Evolutionary conservation across 208 protist genomes (phyloP).

Genomic region (Kentomonas sorsogonicus): DNA sequence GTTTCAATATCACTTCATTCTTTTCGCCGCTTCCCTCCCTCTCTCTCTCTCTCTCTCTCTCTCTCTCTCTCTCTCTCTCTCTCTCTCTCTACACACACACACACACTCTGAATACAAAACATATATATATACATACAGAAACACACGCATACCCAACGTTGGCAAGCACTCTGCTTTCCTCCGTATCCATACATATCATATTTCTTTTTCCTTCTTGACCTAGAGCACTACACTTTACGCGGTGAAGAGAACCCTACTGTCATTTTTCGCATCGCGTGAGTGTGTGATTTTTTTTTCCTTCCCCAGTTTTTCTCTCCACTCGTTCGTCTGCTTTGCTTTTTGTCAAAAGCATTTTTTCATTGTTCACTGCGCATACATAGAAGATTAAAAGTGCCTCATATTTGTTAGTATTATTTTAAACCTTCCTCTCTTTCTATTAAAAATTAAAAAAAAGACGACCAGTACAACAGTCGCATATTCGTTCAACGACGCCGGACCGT

Average conservation of each 20-base stretch:
- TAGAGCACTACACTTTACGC: background rate
- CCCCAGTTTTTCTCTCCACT: background rate
- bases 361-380: background rate
- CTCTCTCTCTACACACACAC: constrained; percentile 9
- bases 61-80: constrained; percentile 8
- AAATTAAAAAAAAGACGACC: too few relatives aligned
- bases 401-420: constrained; percentile 11
- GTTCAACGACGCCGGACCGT: too few relatives aligned
- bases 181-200: background rate
- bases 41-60: constrained; percentile 11
- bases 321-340: background rate
- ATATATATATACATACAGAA: constrained; percentile 11
- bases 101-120: constrained; percentile 5
- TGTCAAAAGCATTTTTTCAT: constrained; percentile 7
- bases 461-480: too few relatives aligned
- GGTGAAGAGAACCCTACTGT: too few relatives aligned
- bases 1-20: too few relatives aligned
- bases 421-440: background rate
- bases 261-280: too few relatives aligned
- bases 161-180: background rate
- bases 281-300: too few relatives aligned
- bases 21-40: background rate
- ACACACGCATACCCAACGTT: background rate
- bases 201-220: constrained; percentile 17
- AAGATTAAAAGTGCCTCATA: background rate